Base-by-base conservation (phyloP, 129 eudicot genomes). In the Saposhnikovia divaricata region DNA sequence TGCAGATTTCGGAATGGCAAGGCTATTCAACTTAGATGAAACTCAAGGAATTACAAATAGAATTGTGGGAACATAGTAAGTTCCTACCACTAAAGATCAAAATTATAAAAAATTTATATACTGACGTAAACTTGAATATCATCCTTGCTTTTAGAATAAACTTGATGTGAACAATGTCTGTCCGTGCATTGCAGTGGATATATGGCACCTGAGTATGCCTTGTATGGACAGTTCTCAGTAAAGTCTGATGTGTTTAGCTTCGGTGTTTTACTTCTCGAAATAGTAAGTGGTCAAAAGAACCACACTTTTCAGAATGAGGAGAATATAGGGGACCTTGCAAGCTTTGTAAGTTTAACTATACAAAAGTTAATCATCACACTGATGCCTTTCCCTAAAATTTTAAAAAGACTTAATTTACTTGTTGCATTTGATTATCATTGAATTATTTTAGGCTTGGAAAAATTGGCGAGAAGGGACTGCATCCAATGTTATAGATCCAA, bases 1-100 rank as follows among this genome's bases (percentile, higher is more conserved):
- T 69, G 81, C 89, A 42, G 89, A 86, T 78, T 86, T 86, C 72
- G 89, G 87, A 55, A 74, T 86, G 81, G 89, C 76, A 72, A 72
- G 76, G 47, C 9, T 72, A 39, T 72, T 40, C 23, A 13, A 39
- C 76, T 18, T 40, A 3, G 51, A 72, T 39, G 76, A 72, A 72
- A 72, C 76, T 21, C 76, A 40, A 72, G 76, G 28, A 7, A 40
- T 15, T 0, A 72, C 76, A 9, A 72, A n/a, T 43, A 72, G 47
- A 72, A 72, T 72, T 9, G 76, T 72, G 27, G 76, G 76, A 40
- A 72, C 76, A 44, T 72, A 72, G 76, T 72, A 72, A 72, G 51
- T 66, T 66, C 19, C 31, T 12, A 66, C 21, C 72, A 28, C 27
- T 59, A n/a, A 23, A 9, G 68, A 11, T 9, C 4, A 23, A n/a